phyloP scores from a whole-genome alignment of 2,329 filamentous ascomycete species.

The Fonsecaea erecta region DNA sequence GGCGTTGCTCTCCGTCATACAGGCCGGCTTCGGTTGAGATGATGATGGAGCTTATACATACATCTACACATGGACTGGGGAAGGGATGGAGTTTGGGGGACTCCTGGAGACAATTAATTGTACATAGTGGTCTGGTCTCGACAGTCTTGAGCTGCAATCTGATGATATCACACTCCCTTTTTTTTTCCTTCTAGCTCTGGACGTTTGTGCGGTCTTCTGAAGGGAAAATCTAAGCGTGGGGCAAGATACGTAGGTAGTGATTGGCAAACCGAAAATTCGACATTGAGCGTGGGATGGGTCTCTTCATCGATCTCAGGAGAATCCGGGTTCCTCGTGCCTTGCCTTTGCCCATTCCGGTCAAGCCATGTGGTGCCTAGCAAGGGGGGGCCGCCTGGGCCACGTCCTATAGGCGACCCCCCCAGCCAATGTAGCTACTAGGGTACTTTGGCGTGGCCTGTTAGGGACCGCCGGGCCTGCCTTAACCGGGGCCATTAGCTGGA shows the following conservation, averaged over 20 bases:
- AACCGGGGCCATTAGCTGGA: neutral
- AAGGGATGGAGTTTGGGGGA: neutral
- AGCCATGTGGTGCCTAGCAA: slow-evolving; percentile 4
- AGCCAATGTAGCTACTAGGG: neutral
- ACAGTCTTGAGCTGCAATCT: neutral
- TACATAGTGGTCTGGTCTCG: neutral
- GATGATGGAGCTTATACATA: neutral
- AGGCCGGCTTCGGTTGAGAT: slow-evolving; percentile 26
- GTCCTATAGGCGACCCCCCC: neutral
- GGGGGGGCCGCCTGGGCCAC: neutral
- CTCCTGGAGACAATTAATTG: neutral
- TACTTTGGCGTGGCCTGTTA: neutral
- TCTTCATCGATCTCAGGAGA: slow-evolving; percentile 18
- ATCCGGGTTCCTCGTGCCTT: slow-evolving; percentile 6
- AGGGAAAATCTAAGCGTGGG: slow-evolving; percentile 2
- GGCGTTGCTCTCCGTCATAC: slow-evolving; percentile 26
- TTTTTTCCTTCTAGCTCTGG: neutral
- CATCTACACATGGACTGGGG: neutral
- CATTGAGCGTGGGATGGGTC: slow-evolving; percentile 4
- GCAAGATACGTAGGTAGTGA: slow-evolving; percentile 2
- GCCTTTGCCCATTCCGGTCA: slow-evolving; percentile 11
- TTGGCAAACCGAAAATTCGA: slow-evolving; percentile 14
- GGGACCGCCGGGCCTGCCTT: neutral
- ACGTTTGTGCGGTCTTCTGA: slow-evolving; percentile 1
- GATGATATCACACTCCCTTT: neutral